Percentiles rank a stretch among this genome's conserved stretches.
Evolutionary conservation across 257 asterid genomes (phyloP).

Genomic region (Nicotiana paniculata): DNA sequence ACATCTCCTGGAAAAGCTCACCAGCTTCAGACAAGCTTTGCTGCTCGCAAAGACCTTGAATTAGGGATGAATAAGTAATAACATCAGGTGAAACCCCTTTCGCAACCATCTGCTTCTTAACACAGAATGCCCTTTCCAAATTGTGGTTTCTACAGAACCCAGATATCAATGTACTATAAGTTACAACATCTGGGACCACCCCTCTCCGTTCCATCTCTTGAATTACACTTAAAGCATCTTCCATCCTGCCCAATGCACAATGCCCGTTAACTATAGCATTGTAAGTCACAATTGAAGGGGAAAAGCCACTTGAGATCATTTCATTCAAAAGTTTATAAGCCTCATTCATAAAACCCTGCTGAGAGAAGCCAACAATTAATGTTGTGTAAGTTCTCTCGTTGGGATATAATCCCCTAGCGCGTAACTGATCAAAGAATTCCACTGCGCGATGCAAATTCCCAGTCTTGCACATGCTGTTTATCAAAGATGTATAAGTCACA

Average conservation of each 20-base stretch:
- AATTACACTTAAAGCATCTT: slow-evolving; percentile 48
- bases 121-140: slow-evolving; percentile 56
- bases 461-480: slow-evolving; percentile 62
- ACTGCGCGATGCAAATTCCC: slow-evolving; percentile 59
- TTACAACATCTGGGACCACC: slow-evolving; percentile 66
- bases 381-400: slow-evolving; percentile 86
- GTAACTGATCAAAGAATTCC: slow-evolving; percentile 72
- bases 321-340: slow-evolving; percentile 49
- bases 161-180: slow-evolving; percentile 64
- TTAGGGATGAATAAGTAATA: slow-evolving; percentile 70
- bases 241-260: slow-evolving; percentile 53
- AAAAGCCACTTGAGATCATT: slow-evolving; percentile 51
- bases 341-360: slow-evolving; percentile 67
- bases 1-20: slow-evolving; percentile 67
- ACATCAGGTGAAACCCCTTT: slow-evolving; percentile 65
- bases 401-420: slow-evolving; percentile 54
- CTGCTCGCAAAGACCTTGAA: slow-evolving; percentile 73
- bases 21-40: slow-evolving; percentile 56
- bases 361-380: slow-evolving; percentile 72
- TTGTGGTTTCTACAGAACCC: slow-evolving; percentile 57
- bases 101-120: slow-evolving; percentile 58
- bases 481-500: slow-evolving; percentile 79
- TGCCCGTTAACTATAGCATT: slow-evolving; percentile 79
- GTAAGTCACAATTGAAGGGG: slow-evolving; percentile 70
- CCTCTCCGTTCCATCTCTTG: slow-evolving; percentile 49